Evolutionary conservation across 495 filamentous ascomycete genomes (phyloP).

Genomic region (Evernia prunastri): DNA sequence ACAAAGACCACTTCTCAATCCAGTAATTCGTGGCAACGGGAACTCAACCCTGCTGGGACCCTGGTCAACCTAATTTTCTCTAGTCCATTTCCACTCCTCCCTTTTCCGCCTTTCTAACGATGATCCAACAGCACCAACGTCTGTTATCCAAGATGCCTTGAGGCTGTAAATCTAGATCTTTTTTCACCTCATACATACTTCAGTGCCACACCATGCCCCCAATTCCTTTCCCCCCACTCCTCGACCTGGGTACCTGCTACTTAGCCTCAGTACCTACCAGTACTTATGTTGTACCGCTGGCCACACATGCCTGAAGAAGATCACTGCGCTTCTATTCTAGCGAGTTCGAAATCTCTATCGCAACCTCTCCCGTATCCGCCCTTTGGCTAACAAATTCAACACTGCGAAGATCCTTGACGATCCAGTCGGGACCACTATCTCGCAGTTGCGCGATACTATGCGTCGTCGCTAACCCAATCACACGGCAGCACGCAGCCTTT

Average conservation of each 20-base stretch:
- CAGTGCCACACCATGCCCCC: no score
- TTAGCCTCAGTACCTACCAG: no score
- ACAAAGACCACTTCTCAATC: background rate
- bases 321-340: conserved; percentile 22
- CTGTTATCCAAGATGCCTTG: conserved; percentile 1
- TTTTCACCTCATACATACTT: background rate
- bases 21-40: no score
- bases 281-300: background rate
- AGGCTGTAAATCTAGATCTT: conserved; percentile 7
- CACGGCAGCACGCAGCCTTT: conserved; percentile 82
- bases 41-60: no score
- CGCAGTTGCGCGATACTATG: conserved; percentile 66
- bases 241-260: background rate
- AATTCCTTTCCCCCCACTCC: background rate
- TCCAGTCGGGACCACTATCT: conserved; percentile 76
- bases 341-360: conserved; percentile 47
- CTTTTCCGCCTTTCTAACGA: conserved; percentile 5
- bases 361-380: conserved; percentile 44
- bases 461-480: conserved; percentile 80
- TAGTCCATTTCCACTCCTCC: background rate
- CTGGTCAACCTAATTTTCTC: no score
- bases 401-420: conserved; percentile 72
- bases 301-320: background rate
- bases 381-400: conserved; percentile 50
- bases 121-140: conserved; percentile 21